Percentiles rank a stretch among this genome's conserved stretches.
These are phyloP conservation scores for Danielia oregonensis DNA, from an alignment of 805 yeast genomes.

Conservation along the genomic window DNA sequence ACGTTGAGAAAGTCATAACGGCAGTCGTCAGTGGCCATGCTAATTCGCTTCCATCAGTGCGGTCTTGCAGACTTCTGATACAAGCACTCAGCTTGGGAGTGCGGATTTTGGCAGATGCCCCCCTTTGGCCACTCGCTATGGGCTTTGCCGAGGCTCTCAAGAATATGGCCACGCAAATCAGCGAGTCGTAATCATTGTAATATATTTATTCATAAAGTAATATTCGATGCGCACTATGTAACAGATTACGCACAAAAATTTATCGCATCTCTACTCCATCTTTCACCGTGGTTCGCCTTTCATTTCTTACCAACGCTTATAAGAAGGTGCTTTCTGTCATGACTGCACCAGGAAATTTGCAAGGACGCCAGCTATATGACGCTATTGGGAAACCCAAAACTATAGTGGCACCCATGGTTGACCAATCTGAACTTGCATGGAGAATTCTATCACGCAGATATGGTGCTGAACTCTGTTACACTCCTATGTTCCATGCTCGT, in stretches of 20 bases:
- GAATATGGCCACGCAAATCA: slow-evolving; percentile 37
- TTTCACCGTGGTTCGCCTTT: background rate
- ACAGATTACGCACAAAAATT: too few species aligned
- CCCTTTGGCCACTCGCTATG: slow-evolving; percentile 81
- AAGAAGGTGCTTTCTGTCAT: too few species aligned
- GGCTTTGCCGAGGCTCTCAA: slow-evolving; percentile 78
- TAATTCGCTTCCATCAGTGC: slow-evolving; percentile 28
- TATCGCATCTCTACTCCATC: background rate
- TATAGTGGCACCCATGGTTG: slow-evolving; percentile 98
- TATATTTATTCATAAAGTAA: background rate
- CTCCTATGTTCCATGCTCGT: slow-evolving; percentile 96
- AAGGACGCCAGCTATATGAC: slow-evolving; percentile 69
- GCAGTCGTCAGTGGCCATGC: slow-evolving; percentile 24
- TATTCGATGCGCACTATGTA: too few species aligned
- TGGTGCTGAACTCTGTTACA: slow-evolving; percentile 92
- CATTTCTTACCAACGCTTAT: slow-evolving; percentile 1
- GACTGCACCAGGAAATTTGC: slow-evolving; percentile 16
- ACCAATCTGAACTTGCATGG: slow-evolving; percentile 96
- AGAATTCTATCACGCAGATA: slow-evolving; percentile 76
- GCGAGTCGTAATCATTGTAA: background rate
- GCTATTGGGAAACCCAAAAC: slow-evolving; percentile 71
- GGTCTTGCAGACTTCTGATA: slow-evolving; percentile 49
- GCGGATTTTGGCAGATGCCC: slow-evolving; percentile 76
- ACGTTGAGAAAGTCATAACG: slow-evolving; percentile 5
- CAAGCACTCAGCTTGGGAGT: slow-evolving; percentile 66